These are phyloP conservation scores for Cryphonectria nitschkei DNA, from an alignment of 2,329 filamentous ascomycete species.

Conservation along the genomic window DNA sequence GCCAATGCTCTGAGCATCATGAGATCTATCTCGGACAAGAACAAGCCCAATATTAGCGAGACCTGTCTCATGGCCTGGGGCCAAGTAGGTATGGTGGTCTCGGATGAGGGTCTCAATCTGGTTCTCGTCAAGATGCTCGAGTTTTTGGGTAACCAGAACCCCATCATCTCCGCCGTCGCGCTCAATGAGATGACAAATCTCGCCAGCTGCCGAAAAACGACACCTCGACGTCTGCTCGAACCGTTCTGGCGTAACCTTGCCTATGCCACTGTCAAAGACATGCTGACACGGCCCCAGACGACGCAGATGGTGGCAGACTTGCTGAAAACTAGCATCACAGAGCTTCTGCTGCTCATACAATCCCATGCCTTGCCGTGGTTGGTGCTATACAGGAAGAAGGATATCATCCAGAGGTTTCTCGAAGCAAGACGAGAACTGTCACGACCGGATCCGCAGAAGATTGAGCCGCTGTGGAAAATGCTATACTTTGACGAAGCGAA, in stretches of 20 bases:
- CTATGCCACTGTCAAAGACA: slow-evolving; percentile 79
- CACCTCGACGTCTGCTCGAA: slow-evolving; percentile 71
- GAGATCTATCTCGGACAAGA: slow-evolving; percentile 71
- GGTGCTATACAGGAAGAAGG: slow-evolving; percentile 75
- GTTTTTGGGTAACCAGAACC: slow-evolving; percentile 83
- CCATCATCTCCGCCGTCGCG: slow-evolving; percentile 77
- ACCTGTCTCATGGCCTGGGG: slow-evolving; percentile 85
- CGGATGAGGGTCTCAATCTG: slow-evolving; percentile 83
- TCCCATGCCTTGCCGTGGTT: slow-evolving; percentile 83
- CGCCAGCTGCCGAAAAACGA: slow-evolving; percentile 65
- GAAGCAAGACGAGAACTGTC: slow-evolving; percentile 68
- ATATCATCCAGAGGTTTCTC: slow-evolving; percentile 81
- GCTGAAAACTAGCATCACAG: slow-evolving; percentile 72
- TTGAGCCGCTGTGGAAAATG: slow-evolving; percentile 58
- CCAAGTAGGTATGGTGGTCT: slow-evolving; percentile 76
- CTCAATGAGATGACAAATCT: slow-evolving; percentile 81
- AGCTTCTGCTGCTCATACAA: slow-evolving; percentile 77
- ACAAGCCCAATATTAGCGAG: slow-evolving; percentile 71
- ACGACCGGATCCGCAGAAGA: background rate
- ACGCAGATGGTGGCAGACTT: slow-evolving; percentile 80
- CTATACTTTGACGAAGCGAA: slow-evolving; percentile 59
- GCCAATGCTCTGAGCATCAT: slow-evolving; percentile 72
- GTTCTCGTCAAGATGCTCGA: slow-evolving; percentile 83
- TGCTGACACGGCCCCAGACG: slow-evolving; percentile 80
- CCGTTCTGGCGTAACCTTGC: slow-evolving; percentile 90